phyloP scores from a whole-genome alignment of 495 filamentous ascomycete species.

The Annulohypoxylon moriforme region DNA sequence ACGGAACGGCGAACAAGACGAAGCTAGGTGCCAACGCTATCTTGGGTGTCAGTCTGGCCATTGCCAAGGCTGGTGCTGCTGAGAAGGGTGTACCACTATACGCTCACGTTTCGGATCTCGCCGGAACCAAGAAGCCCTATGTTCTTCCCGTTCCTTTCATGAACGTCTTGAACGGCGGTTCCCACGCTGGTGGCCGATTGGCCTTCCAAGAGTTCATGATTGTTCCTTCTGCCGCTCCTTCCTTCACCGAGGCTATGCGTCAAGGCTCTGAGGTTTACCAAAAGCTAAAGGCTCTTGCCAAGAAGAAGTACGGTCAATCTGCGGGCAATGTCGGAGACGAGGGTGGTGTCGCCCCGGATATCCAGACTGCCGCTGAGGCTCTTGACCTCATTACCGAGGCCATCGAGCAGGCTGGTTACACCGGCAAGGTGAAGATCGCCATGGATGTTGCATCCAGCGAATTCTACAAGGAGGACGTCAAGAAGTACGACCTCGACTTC shows the following conservation, averaged over 20 bases:
- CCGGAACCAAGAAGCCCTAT: constrained; percentile 99
- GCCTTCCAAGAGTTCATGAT: constrained; percentile 99
- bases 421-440: constrained; percentile 93
- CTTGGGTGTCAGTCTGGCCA: constrained; percentile 92
- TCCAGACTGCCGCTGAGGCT: constrained; percentile 95
- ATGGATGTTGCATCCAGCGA: constrained; percentile 99
- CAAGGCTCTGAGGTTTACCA: constrained; percentile 98
- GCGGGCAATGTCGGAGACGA: constrained; percentile 99
- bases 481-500: constrained; percentile 99
- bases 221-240: constrained; percentile 83
- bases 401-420: constrained; percentile 95
- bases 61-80: constrained; percentile 98
- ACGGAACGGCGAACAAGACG: constrained; percentile 96
- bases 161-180: constrained; percentile 99
- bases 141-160: constrained; percentile 99
- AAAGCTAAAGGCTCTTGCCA: constrained; percentile 94
- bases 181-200: constrained; percentile 97
- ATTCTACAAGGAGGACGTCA: constrained; percentile 97
- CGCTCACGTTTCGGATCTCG: constrained; percentile 97
- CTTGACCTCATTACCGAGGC: constrained; percentile 95
- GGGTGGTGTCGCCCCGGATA: constrained; percentile 99
- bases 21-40: constrained; percentile 99
- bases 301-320: constrained; percentile 99
- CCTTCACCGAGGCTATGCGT: constrained; percentile 95
- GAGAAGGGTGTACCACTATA: constrained; percentile 99